These are phyloP conservation scores for Helminthosporium solani DNA, from an alignment of 2,329 filamentous ascomycete species.

Conservation along the genomic window DNA sequence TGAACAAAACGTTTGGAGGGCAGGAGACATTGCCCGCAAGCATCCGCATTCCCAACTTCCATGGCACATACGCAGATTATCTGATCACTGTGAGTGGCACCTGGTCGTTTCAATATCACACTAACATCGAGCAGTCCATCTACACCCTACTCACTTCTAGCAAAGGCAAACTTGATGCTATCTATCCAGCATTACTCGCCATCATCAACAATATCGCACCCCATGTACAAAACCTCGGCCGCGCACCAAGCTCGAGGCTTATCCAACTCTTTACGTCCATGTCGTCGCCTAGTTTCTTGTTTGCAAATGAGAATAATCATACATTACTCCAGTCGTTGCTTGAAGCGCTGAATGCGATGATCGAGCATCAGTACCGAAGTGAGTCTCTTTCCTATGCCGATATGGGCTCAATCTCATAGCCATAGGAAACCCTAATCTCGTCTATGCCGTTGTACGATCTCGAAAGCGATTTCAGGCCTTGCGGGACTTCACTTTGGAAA, in stretches of 20 bases:
- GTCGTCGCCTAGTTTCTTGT: constrained; percentile 87
- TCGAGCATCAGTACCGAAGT: constrained; percentile 86
- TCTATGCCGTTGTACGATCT: constrained; percentile 77
- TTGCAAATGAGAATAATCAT: constrained; percentile 92
- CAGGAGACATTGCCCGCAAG: constrained; percentile 82
- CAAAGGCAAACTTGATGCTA: constrained; percentile 83
- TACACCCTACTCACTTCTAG: constrained; percentile 88
- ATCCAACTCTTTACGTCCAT: constrained; percentile 88
- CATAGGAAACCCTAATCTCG: constrained; percentile 74
- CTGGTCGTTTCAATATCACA: constrained; percentile 1
- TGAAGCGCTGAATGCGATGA: constrained; percentile 83
- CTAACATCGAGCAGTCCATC: constrained; percentile 65
- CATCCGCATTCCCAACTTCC: constrained; percentile 81
- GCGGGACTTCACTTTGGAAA: constrained; percentile 85
- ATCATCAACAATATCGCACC: constrained; percentile 93
- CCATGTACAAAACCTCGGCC: constrained; percentile 74
- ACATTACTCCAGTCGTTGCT: constrained; percentile 75
- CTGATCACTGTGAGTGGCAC: constrained; percentile 70
- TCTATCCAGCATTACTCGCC: constrained; percentile 88
- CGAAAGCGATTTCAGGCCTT: constrained; percentile 82
- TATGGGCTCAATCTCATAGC: constrained; percentile 13
- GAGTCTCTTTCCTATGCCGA: constrained; percentile 35
- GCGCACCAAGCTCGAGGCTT: constrained; percentile 74
- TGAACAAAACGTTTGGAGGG: constrained; percentile 85
- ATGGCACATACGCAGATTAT: constrained; percentile 89